A percentile compares a stretch with the other conserved stretches of the same genome.
Evolutionary conservation across 1,284 basidiomycete species (phyloP).

Genomic region (Ceratobasidium sp.): DNA sequence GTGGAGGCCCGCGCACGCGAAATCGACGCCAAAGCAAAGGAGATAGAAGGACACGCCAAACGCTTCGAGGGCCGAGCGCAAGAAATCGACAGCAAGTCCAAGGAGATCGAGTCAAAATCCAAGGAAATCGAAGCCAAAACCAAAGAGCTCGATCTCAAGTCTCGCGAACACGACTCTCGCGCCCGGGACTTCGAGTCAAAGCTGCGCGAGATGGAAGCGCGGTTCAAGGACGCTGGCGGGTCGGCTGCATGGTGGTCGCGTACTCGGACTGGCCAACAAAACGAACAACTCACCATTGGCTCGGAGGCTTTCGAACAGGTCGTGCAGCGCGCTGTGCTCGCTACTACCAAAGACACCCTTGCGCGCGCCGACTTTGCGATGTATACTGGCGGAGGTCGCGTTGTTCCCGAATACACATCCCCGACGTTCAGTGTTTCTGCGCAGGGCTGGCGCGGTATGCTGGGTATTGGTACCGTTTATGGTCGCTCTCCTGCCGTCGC

Average conservation of each 20-base stretch:
- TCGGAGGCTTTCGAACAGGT: conserved; percentile 44
- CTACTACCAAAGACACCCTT: conserved; percentile 78
- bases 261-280: conserved; percentile 13
- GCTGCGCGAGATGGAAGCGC: conserved; percentile 37
- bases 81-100: conserved; percentile 25
- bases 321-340: conserved; percentile 56
- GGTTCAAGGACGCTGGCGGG: conserved; percentile 72
- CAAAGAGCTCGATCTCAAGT: conserved; percentile 28
- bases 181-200: conserved; percentile 37
- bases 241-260: conserved; percentile 15
- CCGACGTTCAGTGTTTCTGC: conserved; percentile 72
- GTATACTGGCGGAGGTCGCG: conserved; percentile 80
- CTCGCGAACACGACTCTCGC: conserved; percentile 21
- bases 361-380: conserved; percentile 87
- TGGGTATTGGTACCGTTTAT: conserved; percentile 66
- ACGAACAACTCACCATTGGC: conserved; percentile 38
- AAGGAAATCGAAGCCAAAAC: conserved; percentile 39
- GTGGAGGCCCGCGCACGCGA: conserved; percentile 29
- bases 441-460: conserved; percentile 51
- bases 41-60: conserved; percentile 30
- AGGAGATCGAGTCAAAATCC: conserved; percentile 34
- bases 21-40: conserved; percentile 22
- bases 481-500: conserved; percentile 87
- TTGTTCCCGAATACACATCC: conserved; percentile 85
- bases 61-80: conserved; percentile 37